Evolutionary conservation across 2,329 filamentous ascomycete genomes (phyloP), one percentile per base, ranked within the genome.

Genomic region (Colletotrichum tropicale): DNA sequence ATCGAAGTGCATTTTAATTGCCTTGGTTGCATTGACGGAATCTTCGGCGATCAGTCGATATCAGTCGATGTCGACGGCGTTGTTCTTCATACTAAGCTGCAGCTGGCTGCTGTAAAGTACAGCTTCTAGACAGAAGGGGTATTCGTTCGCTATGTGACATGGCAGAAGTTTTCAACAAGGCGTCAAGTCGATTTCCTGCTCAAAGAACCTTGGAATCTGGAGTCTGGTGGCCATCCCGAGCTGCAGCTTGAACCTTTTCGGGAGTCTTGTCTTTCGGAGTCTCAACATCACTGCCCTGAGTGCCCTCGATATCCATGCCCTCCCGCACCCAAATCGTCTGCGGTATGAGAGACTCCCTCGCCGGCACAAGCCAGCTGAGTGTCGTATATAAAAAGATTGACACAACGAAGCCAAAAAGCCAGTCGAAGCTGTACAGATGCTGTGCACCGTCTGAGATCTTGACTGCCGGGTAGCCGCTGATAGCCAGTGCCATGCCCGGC

Each of bases 401-500:
- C 13, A 75, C 62, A 15, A 66, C 28, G 58, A 78, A 78, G 7
- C 77, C 77, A 64, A 75, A 78, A 13, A 78, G 72, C 58, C 76
- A 78, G 66, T 77, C 73, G 32, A 78, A 77, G 66, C 30, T 68
- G 30, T 77, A 78, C 38, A 78, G 70, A 48, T 78, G 61, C 26
- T 72, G 52, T 21, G 67, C 77, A 10, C 77, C 77, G 12, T 58
- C 71, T 5, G 71, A 70, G 28, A 75, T 74, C 36, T 66, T 38
- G 55, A 76, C 38, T 12, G 71, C 71, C 6, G 71, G 74, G 38
- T 73, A 70, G 13, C 72, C 72, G 72, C 86, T 87, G 38, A 89
- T 82, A 21, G 86, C 78, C 78, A 86, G 81, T 4, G 85, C 84
- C 74, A 93, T 85, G 1, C 91, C 91, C 0, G 91, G 91, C 2